Evolutionary conservation across 768 basidiomycete genomes (phyloP).

Genomic region (Mycena leptocephala): DNA sequence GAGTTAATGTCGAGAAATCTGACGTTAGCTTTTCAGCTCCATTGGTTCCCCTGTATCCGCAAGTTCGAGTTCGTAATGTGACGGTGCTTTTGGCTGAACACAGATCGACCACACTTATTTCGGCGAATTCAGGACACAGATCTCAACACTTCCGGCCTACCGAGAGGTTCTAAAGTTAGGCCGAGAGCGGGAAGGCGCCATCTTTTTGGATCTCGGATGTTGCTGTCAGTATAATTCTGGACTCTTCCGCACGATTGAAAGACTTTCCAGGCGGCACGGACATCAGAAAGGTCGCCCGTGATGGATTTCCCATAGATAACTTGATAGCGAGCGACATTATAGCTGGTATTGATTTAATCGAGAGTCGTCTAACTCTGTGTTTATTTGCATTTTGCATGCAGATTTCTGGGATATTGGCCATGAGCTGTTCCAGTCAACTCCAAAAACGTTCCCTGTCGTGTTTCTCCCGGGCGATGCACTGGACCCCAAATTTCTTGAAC

Average conservation of each 20-base stretch:
- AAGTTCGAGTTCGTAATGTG: conserved; percentile 45
- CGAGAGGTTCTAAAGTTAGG: conserved; percentile 46
- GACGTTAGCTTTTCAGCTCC: neutral
- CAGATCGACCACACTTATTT: conserved; percentile 31
- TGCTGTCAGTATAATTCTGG: conserved; percentile 51
- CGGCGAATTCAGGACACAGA: conserved; percentile 51
- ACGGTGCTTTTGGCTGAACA: conserved; percentile 35
- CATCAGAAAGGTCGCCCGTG: conserved; percentile 52
- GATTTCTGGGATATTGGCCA: conserved; percentile 77
- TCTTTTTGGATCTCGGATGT: conserved; percentile 61
- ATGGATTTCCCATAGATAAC: conserved; percentile 57
- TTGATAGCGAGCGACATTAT: conserved; percentile 55
- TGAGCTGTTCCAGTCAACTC: conserved; percentile 69
- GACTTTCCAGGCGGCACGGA: conserved; percentile 55
- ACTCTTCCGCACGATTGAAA: neutral
- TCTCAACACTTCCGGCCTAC: conserved; percentile 53
- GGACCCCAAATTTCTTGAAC: conserved; percentile 60
- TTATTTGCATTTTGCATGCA: conserved; percentile 36
- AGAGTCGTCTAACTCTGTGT: neutral
- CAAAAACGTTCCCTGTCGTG: conserved; percentile 65
- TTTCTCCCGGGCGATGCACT: conserved; percentile 74
- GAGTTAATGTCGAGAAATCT: neutral
- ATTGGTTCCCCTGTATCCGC: conserved; percentile 14
- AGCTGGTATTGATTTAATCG: conserved; percentile 38
- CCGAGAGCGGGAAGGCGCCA: conserved; percentile 44